These are phyloP conservation scores for Cyberlindnera mycetangii DNA, from an alignment of 805 yeast species.

Conservation along the genomic window DNA sequence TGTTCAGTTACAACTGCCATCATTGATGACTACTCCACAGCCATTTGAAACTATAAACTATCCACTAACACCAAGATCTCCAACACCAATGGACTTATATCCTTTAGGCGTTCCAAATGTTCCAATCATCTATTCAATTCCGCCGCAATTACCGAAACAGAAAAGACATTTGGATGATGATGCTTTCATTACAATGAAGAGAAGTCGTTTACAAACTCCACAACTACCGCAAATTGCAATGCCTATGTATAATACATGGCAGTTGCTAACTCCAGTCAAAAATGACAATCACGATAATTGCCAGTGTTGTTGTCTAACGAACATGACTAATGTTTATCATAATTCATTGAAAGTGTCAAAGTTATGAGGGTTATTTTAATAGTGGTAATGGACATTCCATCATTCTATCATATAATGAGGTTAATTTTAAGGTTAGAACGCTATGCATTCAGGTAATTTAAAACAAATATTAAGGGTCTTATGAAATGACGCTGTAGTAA, in stretches of 20 bases:
- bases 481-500: too few species aligned
- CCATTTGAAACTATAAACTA: constrained; percentile 3
- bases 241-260: background rate
- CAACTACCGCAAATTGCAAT: background rate
- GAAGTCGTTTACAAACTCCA: background rate
- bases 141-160: background rate
- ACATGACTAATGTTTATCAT: constrained; percentile 21
- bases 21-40: background rate
- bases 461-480: too few species aligned
- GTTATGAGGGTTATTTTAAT: constrained; percentile 5
- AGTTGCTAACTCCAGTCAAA: constrained; percentile 7
- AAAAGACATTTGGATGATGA: background rate
- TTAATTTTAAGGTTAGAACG: too few species aligned
- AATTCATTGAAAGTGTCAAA: constrained; percentile 9
- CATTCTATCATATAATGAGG: too few species aligned
- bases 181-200: background rate
- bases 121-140: background rate
- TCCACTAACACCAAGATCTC: constrained; percentile 27
- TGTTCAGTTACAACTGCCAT: constrained; percentile 3
- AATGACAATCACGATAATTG: constrained; percentile 12
- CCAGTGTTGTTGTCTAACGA: constrained; percentile 22
- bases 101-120: background rate
- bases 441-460: too few species aligned
- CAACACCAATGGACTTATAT: constrained; percentile 12
- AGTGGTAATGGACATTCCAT: too few species aligned